Conservation (phyloP, 495 filamentous ascomycete species). For the Neurospora intermedia region DNA sequence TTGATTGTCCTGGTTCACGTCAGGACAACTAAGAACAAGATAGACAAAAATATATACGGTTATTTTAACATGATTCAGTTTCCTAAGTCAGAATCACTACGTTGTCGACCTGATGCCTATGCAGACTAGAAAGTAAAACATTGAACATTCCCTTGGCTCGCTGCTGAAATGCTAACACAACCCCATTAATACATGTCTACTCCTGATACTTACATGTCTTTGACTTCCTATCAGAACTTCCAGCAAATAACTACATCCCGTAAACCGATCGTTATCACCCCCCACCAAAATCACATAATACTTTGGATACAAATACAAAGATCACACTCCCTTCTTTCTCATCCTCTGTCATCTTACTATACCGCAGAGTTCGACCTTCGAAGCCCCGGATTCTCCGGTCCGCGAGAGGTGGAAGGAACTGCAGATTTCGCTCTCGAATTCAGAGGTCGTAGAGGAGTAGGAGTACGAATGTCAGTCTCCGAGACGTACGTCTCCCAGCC, state of each 20-base stretch:
- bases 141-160: neutral
- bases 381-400: neutral
- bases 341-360: neutral
- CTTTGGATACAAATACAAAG: neutral
- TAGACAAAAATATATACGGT: too few relatives aligned
- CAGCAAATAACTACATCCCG: neutral
- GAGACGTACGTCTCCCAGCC: slow-evolving; percentile 1
- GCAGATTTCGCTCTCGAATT: neutral
- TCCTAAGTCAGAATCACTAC: too few relatives aligned
- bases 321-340: neutral
- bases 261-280: neutral
- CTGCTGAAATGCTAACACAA: neutral
- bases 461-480: neutral
- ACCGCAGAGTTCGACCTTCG: neutral
- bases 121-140: neutral
- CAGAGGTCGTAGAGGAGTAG: neutral
- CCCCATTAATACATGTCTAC: neutral
- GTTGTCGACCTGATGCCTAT: neutral
- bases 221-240: neutral
- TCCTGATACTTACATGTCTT: neutral
- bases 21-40: neutral
- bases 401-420: neutral
- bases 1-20: neutral
- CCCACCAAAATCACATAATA: neutral
- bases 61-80: too few relatives aligned